Evolutionary conservation across 257 asterid genomes (phyloP), one percentile per base, ranked within the genome.

Genomic region (Ligustrum vulgare): DNA sequence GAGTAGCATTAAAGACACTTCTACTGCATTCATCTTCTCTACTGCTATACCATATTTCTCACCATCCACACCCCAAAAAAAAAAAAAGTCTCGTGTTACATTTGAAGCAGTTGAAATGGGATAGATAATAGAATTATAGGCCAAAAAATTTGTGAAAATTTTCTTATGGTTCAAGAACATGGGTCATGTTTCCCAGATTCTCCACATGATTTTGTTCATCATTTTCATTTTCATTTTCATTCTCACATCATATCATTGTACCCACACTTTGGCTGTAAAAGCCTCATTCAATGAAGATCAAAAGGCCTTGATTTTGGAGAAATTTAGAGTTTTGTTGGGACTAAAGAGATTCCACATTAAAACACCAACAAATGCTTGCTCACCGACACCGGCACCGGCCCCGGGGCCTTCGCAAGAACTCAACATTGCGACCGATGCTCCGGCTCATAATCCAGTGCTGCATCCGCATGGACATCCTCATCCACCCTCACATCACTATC

Each of bases 1-100:
- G 98, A 94, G 98, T 94, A 91, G 98, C 98, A 92, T 84, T 94
- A 80, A 94, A 92, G 99, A 81, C 82, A 69, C 75, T 75, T 10
- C 71, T 41, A 10, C 31, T 71, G 56, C 71, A 49, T 58, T 75
- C 79, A 72, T 80, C 80, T 79, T 73, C 84, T 77, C 64, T 41
- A 2, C 47, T 2, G 47, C 47, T 41, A 41, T 10, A 41, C 16
- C 78, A 56, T 45, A 56, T n/a, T 41, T 64, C 36, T 56, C 71
- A 73, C 88, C 83, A 43, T 82, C 75, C n/a, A n/a, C n/a, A n/a
- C n/a, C n/a, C n/a, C 82, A 77, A 60, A 76, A 82, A 16, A 73
- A 39, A 4, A 37, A 28, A 28, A 28, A 28, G n/a, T 28, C 37
- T 31, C 69, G 67, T 51, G 31, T 51, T 45, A 8, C 45, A 58